Base-by-base conservation (phyloP, 106 monocot species). In the Chionographis japonica region DNA sequence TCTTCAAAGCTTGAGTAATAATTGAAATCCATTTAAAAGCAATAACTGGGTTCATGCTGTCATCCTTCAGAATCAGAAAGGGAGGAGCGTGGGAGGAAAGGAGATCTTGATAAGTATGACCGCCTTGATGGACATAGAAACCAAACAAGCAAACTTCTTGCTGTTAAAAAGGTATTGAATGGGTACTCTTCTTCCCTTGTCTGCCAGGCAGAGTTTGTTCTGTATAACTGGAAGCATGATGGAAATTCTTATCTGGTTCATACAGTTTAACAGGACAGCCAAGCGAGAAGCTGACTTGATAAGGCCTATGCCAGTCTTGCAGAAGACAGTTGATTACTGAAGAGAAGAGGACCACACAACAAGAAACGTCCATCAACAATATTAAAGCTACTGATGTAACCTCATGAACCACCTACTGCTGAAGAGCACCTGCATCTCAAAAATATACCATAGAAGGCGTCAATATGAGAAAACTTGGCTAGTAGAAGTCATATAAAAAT, bases 61-160 rank as follows among this genome's bases (percentile, higher is more conserved):
- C 58, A 60, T 84, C 20, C 42, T 72, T 46, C 74, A 98, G 98
- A 85, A 81, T 65, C 81, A 16, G 98, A 98, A 71, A 81, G 98
- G 59, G 87, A 80, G 17, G 98, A 98, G 62, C 92, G 98, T 62
- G 90, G 87, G 75, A n/a, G 98, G 64, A 98, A 93, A 83, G 98
- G 92, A 52, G 90, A 98, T 83, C 98, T 98, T 70, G 98, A 98
- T 76, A 87, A 73, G 65, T 76, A 85, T 74, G 98, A 98, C 50
- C 77, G 98, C 15, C 61, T 90, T 68, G 84, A 90, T 90, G 98
- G 90, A 56, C 83, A 93, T 11, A 93, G 87, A 81, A 92, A 98
- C 79, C 92, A 83, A 71, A 98, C 98, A 39, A 87, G 69, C 67
- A 81, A 79, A 78, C 83, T 69, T 72, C 77, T 98, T 74, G 89